Evolutionary conservation across 2,329 filamentous ascomycete genomes (phyloP), one percentile per base, ranked within the genome.

Genomic region (Aspergillus sp.): DNA sequence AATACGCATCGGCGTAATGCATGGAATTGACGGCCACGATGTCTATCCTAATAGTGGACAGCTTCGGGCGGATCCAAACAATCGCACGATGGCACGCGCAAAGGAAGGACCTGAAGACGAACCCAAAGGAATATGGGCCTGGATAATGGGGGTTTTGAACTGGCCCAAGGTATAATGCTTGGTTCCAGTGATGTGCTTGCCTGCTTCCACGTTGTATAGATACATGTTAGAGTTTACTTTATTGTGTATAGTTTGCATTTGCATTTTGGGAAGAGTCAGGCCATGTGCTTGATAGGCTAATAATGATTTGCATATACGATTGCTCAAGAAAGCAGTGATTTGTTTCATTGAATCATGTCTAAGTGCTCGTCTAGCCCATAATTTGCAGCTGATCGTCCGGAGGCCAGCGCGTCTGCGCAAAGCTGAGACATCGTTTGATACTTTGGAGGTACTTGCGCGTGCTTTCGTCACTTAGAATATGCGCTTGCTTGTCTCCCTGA

Each of bases 391-490:
- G 83, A 78, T 98, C 93, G 67, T 92, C 88, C 0, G 95, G 95
- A 57, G 93, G 93, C 95, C 95, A 99, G 66, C 93, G 86, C 30
- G 95, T 93, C 78, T 99, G 95, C 24, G 93, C 92, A 83, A 97
- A 99, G 60, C 91, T 98, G 71, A 99, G 77, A 71, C 93, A 97
- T 45, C 95, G 83, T 81, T 99, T 99, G 74, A 99, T 98, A 72
- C 93, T 97, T 79, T 99, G 95, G 64, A 99, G 76, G 71, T 93
- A 97, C 78, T 98, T 99, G 64, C 95, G 85, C 52, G 95, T 99
- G 44, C 89, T 87, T 78, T 99, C 95, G 71, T 98, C 95, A 57
- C 92, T 93, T 88, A 99, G 92, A 67, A 98, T 96, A 74, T 99
- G 93, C 4, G 93, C 95, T 68, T 92, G 89, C 64, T 85, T 83